phyloP scores from a whole-genome alignment of 2,329 filamentous ascomycete species.

The Fusarium sarcochroum region DNA sequence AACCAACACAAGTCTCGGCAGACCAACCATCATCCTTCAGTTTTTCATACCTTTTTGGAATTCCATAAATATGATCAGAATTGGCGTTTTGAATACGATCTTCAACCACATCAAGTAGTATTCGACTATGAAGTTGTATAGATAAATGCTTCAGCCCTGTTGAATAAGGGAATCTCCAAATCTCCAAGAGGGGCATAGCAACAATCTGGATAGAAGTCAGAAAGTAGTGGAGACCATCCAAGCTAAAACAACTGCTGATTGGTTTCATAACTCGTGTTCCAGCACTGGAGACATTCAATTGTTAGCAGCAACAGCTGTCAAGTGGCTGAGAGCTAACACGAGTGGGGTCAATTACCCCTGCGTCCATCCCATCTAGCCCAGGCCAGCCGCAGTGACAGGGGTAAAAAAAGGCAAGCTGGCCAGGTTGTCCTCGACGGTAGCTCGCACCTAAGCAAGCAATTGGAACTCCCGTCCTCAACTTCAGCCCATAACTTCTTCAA shows the following conservation, averaged over 20 bases:
- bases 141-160: slow-evolving; percentile 7
- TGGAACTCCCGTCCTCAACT: slow-evolving; percentile 34
- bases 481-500: slow-evolving; percentile 41
- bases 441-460: too few relatives aligned
- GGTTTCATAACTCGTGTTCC: slow-evolving; percentile 13
- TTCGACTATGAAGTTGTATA: not conserved
- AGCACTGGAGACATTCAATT: slow-evolving; percentile 14
- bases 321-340: slow-evolving; percentile 35
- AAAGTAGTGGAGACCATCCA: slow-evolving; percentile 1
- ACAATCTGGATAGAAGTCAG: slow-evolving; percentile 2
- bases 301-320: slow-evolving; percentile 42
- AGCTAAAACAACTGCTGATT: slow-evolving; percentile 27
- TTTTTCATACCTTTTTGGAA: not conserved
- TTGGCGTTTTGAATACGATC: not conserved
- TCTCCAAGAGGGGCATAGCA: slow-evolving; percentile 8
- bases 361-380: slow-evolving; percentile 33
- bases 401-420: slow-evolving; percentile 43
- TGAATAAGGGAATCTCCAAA: not conserved
- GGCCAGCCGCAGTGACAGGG: slow-evolving; percentile 23
- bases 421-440: slow-evolving; percentile 48
- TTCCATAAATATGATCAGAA: too few relatives aligned
- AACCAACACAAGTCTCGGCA: not conserved
- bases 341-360: slow-evolving; percentile 45
- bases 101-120: too few relatives aligned
- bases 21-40: not conserved